Percentiles rank a stretch among this genome's conserved stretches.
Evolutionary conservation across 805 yeast species (phyloP).

Genomic region (Yamadazyma nakazawae): DNA sequence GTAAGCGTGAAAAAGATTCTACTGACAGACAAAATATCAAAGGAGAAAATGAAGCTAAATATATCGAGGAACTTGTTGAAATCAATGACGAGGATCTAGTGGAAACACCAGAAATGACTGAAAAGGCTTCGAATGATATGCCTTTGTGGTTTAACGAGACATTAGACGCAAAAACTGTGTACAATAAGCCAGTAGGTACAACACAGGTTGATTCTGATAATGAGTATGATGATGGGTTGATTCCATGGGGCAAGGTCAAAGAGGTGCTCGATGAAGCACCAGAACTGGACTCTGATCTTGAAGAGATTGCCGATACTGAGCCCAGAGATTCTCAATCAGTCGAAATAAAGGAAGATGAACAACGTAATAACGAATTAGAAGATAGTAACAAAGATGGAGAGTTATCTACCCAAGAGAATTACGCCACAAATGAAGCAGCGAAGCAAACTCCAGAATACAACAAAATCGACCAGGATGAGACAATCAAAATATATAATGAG

Average conservation of each 20-base stretch:
- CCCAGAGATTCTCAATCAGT: background rate
- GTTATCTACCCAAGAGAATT: background rate
- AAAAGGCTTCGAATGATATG: slow-evolving; percentile 12
- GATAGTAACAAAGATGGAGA: background rate
- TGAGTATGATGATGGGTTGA: slow-evolving; percentile 44
- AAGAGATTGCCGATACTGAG: background rate
- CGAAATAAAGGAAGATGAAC: no score
- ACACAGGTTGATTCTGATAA: slow-evolving; percentile 27
- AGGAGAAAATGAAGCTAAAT: slow-evolving; percentile 5
- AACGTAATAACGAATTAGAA: background rate
- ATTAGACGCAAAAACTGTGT: slow-evolving; percentile 11
- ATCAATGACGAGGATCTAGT: slow-evolving; percentile 11
- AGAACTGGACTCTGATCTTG: slow-evolving; percentile 3
- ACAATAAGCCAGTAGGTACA: slow-evolving; percentile 4
- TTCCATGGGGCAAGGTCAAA: slow-evolving; percentile 50
- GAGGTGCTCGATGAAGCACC: slow-evolving; percentile 20
- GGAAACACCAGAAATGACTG: slow-evolving; percentile 4
- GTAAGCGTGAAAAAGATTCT: no score
- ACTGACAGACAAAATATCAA: background rate
- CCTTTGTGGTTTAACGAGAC: slow-evolving; percentile 32
- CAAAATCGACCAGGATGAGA: background rate
- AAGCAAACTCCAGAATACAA: no score
- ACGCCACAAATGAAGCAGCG: background rate
- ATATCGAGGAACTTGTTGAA: slow-evolving; percentile 9
- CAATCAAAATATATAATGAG: background rate